Conservation (phyloP, 257 asterid genomes). For the Solanum neorickii region DNA sequence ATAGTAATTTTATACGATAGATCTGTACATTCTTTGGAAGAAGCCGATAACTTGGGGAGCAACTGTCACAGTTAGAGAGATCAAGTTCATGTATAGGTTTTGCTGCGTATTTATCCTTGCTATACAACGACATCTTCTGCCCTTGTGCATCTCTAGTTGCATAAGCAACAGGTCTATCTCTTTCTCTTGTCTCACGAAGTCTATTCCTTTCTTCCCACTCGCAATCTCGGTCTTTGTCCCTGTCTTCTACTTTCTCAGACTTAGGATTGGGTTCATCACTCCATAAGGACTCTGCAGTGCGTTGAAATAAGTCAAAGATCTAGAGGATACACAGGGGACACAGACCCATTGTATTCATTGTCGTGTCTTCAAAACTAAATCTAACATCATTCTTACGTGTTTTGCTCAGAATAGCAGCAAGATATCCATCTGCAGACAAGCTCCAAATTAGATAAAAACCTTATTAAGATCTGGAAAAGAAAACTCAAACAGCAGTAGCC, state of each 20-base stretch:
- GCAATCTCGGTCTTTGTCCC: constrained; percentile 12
- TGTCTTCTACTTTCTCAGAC: constrained; percentile 1
- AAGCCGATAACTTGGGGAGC: constrained; percentile 92
- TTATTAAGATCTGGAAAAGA: not conserved
- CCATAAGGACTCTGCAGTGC: constrained; percentile 6
- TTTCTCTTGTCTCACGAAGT: constrained; percentile 3
- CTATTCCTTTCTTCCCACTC: constrained; percentile 12
- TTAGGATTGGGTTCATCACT: not conserved
- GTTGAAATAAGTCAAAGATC: not conserved
- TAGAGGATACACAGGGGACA: not conserved
- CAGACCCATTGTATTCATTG: not conserved
- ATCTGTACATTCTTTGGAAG: constrained; percentile 78
- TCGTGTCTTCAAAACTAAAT: not conserved
- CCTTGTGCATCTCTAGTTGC: constrained; percentile 15
- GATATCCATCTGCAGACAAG: constrained; percentile 5
- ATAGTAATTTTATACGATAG: not conserved
- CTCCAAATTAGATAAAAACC: not conserved
- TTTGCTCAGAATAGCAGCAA: constrained; percentile 4
- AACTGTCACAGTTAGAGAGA: constrained; percentile 70
- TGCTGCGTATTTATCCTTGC: constrained; percentile 57
- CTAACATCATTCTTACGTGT: not conserved
- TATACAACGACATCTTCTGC: constrained; percentile 44
- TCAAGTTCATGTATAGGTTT: constrained; percentile 96
- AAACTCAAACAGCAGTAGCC: constrained; percentile 3
- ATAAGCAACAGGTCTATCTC: not conserved